These are phyloP conservation scores for Annulohypoxylon truncatum DNA, from an alignment of 2,329 filamentous ascomycete species.

Conservation along the genomic window DNA sequence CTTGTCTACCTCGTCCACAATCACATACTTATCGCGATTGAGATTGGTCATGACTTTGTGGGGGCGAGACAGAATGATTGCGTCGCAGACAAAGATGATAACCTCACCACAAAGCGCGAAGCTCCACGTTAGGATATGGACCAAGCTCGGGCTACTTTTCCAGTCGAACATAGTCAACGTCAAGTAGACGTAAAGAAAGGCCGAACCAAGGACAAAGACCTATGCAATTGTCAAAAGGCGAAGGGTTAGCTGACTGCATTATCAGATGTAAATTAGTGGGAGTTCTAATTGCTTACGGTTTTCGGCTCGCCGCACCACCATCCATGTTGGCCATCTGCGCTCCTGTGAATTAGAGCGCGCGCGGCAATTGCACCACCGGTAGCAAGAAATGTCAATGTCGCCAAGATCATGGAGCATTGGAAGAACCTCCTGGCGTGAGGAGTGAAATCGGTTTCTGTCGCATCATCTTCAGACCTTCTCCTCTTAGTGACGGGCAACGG, in stretches of 20 bases:
- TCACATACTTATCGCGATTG: slow-evolving; percentile 55
- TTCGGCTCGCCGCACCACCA: slow-evolving; percentile 51
- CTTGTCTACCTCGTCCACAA: slow-evolving; percentile 48
- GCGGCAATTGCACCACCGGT: slow-evolving; percentile 79
- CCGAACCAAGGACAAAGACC: slow-evolving; percentile 87
- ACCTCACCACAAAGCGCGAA: slow-evolving; percentile 79
- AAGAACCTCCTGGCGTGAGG: slow-evolving; percentile 67
- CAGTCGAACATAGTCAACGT: slow-evolving; percentile 89
- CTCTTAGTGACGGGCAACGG: slow-evolving; percentile 78
- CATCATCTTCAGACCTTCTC: slow-evolving; percentile 61
- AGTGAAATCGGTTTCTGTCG: slow-evolving; percentile 56
- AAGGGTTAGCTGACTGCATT: slow-evolving; percentile 11
- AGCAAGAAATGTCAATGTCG: slow-evolving; percentile 79
- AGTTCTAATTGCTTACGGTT: slow-evolving; percentile 44
- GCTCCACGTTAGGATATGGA: slow-evolving; percentile 84
- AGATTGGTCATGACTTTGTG: slow-evolving; percentile 71
- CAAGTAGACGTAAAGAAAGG: slow-evolving; percentile 88
- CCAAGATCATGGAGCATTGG: slow-evolving; percentile 76
- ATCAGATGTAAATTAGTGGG: no score
- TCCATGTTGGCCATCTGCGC: slow-evolving; percentile 45
- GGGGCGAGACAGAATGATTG: slow-evolving; percentile 73
- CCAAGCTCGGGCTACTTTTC: slow-evolving; percentile 80
- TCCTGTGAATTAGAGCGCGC: slow-evolving; percentile 73
- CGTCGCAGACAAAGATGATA: slow-evolving; percentile 75
- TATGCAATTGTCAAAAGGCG: slow-evolving; percentile 52